These are phyloP conservation scores for Aristolochia fimbriata DNA, from an alignment of 164 flowering plant genomes.

Conservation along the genomic window DNA sequence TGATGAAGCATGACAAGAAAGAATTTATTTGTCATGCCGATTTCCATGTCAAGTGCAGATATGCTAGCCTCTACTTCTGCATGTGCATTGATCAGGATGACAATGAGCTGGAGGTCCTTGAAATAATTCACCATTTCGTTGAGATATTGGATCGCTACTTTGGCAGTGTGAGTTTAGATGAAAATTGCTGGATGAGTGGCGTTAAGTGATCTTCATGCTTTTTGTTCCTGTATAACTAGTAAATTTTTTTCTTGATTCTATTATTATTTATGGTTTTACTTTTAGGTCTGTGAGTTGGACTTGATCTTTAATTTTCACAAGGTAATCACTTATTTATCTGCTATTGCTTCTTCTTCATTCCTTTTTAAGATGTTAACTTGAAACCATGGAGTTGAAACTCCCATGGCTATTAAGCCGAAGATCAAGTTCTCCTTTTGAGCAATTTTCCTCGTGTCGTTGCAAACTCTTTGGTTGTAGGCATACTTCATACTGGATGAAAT, in stretches of 20 bases:
- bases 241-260: background rate
- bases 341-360: background rate
- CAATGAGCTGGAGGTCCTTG: slow-evolving; percentile 80
- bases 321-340: slow-evolving; percentile 24
- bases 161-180: slow-evolving; percentile 56
- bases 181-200: background rate
- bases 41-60: slow-evolving; percentile 25
- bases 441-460: background rate
- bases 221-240: background rate
- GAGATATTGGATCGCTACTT: slow-evolving; percentile 91
- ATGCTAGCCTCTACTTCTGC: slow-evolving; percentile 90
- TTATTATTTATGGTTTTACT: background rate
- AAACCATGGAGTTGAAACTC: no score
- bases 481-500: slow-evolving; percentile 80
- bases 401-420: no score
- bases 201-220: background rate
- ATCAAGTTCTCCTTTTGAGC: no score
- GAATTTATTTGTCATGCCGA: no score
- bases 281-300: slow-evolving; percentile 84
- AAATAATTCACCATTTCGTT: slow-evolving; percentile 82
- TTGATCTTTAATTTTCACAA: slow-evolving; percentile 87
- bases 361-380: no score
- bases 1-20: no score
- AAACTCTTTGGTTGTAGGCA: slow-evolving; percentile 33
- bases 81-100: slow-evolving; percentile 88